These are phyloP conservation scores for Lodderomyces theae DNA, from an alignment of 1,139 yeast genomes.

Conservation along the genomic window DNA sequence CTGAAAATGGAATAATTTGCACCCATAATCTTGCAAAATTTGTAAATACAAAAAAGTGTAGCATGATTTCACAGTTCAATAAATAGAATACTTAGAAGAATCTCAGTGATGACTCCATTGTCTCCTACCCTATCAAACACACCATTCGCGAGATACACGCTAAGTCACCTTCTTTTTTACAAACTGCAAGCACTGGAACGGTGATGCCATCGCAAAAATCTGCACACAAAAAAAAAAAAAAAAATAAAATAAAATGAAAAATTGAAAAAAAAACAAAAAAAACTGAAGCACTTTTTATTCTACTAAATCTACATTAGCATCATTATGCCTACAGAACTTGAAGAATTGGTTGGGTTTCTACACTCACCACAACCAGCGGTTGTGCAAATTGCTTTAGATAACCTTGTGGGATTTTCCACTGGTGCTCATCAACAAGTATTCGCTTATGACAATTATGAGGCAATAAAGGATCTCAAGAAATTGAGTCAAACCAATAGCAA, in stretches of 20 bases:
- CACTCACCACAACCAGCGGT: slow-evolving; percentile 84
- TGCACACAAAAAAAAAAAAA: background rate
- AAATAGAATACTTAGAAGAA: too few species aligned
- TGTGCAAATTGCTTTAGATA: slow-evolving; percentile 80
- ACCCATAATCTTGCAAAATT: background rate
- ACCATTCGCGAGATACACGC: too few species aligned
- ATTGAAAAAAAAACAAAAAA: slow-evolving; percentile 6
- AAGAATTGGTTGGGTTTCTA: slow-evolving; percentile 74
- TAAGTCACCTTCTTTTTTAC: too few species aligned
- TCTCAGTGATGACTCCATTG: too few species aligned
- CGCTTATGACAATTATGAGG: slow-evolving; percentile 64
- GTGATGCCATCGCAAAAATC: slow-evolving; percentile 2
- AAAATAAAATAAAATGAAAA: slow-evolving; percentile 2
- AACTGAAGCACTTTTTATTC: too few species aligned
- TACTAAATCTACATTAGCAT: too few species aligned
- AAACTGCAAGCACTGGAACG: too few species aligned
- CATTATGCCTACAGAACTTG: slow-evolving; percentile 58
- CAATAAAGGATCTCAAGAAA: slow-evolving; percentile 70
- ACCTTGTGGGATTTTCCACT: slow-evolving; percentile 78
- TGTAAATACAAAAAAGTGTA: too few species aligned
- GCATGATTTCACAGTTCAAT: background rate
- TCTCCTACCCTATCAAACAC: too few species aligned
- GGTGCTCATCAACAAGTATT: slow-evolving; percentile 67
- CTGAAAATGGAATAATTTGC: too few species aligned
- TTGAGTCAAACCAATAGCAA: slow-evolving; percentile 47